phyloP scores from a whole-genome alignment of 345 rosid species.

The Heritiera fomes region DNA sequence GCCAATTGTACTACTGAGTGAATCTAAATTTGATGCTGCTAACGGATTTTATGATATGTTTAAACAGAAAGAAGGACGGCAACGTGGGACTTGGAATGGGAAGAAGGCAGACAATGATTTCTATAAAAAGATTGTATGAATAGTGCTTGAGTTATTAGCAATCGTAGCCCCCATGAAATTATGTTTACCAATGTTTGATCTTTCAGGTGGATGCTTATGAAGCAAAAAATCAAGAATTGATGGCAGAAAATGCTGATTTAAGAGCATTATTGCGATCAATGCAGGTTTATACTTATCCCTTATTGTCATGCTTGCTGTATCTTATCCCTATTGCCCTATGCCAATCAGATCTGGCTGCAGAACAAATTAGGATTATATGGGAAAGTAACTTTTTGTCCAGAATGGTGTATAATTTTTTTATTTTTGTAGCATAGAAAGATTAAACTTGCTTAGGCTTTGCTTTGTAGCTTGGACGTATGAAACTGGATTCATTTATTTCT shows the following conservation, averaged over 20 bases:
- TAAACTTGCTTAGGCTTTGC: constrained; percentile 1
- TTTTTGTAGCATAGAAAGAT: background rate
- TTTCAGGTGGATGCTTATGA: constrained; percentile 94
- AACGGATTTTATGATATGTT: constrained; percentile 21
- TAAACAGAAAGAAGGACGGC: constrained; percentile 94
- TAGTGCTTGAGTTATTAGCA: constrained; percentile 20
- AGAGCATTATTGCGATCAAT: constrained; percentile 89
- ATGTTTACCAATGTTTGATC: constrained; percentile 20
- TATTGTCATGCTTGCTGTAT: background rate
- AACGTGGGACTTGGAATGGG: constrained; percentile 98
- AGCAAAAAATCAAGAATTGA: constrained; percentile 84
- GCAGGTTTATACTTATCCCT: constrained; percentile 51
- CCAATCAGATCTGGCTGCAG: background rate
- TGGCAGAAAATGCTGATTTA: constrained; percentile 85
- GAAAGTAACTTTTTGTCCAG: background rate
- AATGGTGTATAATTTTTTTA: background rate
- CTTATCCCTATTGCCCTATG: background rate
- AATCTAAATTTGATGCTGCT: constrained; percentile 6
- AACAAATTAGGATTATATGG: background rate
- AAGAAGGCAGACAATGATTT: constrained; percentile 93
- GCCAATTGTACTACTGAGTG: background rate
- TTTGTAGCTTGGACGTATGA: background rate
- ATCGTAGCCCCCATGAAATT: background rate
- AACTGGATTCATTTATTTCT: background rate
- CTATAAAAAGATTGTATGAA: constrained; percentile 84